Evolutionary conservation across 495 filamentous ascomycete species (phyloP), one percentile per base, ranked within the genome.

Genomic region (Daldinia caldariorum): DNA sequence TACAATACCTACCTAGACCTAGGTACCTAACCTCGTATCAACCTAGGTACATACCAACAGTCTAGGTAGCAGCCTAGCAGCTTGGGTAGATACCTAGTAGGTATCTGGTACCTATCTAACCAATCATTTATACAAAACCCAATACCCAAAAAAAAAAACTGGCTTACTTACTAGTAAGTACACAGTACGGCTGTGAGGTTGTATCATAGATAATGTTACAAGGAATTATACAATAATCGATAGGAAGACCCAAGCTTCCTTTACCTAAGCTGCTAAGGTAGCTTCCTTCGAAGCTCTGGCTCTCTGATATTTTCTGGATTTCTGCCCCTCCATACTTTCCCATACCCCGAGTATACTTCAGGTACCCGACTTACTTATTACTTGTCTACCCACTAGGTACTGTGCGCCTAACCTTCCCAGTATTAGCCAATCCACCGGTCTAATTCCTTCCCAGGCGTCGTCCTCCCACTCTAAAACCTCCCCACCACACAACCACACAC

Each of bases 391-490:
- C 63, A 61, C 69, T 71, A 26, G 26, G 26, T 26, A 67, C 51
- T 72, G 63, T 72, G 51, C 50, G 64, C 57, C 61, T 64, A 72
- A 68, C 56, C 29, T 53, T 3, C 63, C 55, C 47, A 55, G 65
- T 72, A 53, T 66, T 66, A 72, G 70, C 70, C 70, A 72, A 72
- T 72, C 70, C 70, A 66, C 35, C 70, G 18, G 65, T 69, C 66
- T 72, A 62, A 69, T 68, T 72, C 70, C 57, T 64, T 68, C 50
- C 56, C 41, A 68, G 57, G 53, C 47, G 51, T 29, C 49, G 57
- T 53, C 39, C 43, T 58, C 38, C 67, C 55, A 64, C 63, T 67
- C 64, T 54, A 58, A 68, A 68, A 66, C 67, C 70, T 72, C 70
- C 70, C 70, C 70, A 69, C 70, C 61, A 72, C 65, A 69, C 69